These are phyloP conservation scores for Eudorina sp. DNA, from an alignment of 139 green algal genomes.

Conservation along the genomic window DNA sequence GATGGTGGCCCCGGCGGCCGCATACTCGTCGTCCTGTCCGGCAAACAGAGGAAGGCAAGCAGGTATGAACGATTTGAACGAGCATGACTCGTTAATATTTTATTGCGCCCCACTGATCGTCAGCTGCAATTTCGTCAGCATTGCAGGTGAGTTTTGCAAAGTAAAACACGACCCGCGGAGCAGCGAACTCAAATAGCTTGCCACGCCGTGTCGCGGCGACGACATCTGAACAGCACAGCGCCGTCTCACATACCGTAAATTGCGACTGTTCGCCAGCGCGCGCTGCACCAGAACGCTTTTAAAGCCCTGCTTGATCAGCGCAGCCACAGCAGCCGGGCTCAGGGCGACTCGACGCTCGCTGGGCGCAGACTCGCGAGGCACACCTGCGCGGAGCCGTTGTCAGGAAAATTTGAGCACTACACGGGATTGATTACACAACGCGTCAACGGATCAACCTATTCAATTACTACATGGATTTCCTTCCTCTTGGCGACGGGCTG, in stretches of 20 bases:
- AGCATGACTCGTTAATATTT: too few relatives aligned
- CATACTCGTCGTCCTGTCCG: constrained; percentile 26
- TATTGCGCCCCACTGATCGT: too few relatives aligned
- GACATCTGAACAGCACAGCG: not conserved
- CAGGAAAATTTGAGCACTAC: not conserved
- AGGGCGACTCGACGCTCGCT: constrained; percentile 83
- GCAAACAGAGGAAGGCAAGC: not conserved
- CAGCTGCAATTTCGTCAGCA: not conserved
- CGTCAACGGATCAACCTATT: not conserved
- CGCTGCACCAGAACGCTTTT: constrained; percentile 77
- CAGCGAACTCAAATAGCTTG: not conserved
- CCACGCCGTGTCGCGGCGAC: not conserved
- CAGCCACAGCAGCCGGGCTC: constrained; percentile 70
- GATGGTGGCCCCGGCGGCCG: constrained; percentile 80
- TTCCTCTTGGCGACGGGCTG: too few relatives aligned
- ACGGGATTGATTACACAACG: not conserved
- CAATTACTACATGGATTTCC: not conserved
- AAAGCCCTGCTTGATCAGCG: constrained; percentile 86
- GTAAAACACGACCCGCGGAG: too few relatives aligned
- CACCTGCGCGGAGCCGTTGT: too few relatives aligned
- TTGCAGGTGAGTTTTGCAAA: not conserved
- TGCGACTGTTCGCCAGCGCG: constrained; percentile 77
- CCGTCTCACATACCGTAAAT: constrained; percentile 73
- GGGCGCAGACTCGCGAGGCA: constrained; percentile 78
- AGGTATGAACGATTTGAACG: too few relatives aligned